These are phyloP conservation scores for Neurospora sp. DNA, from an alignment of 495 filamentous ascomycete species.

Conservation along the genomic window DNA sequence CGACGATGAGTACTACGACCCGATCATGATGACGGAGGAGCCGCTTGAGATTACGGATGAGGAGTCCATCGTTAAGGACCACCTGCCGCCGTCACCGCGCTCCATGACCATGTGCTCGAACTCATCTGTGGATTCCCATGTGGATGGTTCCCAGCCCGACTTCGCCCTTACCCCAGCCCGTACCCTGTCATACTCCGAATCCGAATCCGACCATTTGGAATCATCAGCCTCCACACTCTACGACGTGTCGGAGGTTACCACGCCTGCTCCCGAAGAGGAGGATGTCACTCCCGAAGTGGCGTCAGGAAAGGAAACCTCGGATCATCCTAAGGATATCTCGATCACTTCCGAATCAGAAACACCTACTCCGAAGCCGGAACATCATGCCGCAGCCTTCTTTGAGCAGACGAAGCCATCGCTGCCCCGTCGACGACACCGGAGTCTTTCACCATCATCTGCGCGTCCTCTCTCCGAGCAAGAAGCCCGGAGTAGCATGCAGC, in stretches of 20 bases:
- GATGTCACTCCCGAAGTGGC: constrained; percentile 1
- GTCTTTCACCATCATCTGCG: constrained; percentile 20
- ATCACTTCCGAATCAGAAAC: constrained; percentile 23
- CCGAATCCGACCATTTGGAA: constrained; percentile 27
- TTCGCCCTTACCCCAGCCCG: constrained; percentile 28
- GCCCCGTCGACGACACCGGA: constrained; percentile 18
- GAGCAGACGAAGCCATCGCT: constrained; percentile 17
- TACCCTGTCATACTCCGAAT: constrained; percentile 35
- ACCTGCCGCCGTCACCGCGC: constrained; percentile 35
- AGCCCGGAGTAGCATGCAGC: constrained; percentile 2
- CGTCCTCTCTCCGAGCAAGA: constrained; percentile 15
- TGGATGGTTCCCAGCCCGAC: constrained; percentile 11
- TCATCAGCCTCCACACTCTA: constrained; percentile 26
- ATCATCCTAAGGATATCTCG: constrained; percentile 4
- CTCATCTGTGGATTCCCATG: constrained; percentile 23
- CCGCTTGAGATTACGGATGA: constrained; percentile 21
- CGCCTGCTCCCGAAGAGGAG: constrained; percentile 13
- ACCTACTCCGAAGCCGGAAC: constrained; percentile 29
- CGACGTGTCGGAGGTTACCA: constrained; percentile 20
- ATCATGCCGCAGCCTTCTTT: constrained; percentile 18
- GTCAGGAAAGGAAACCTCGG: constrained; percentile 4
- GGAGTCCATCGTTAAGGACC: constrained; percentile 11
- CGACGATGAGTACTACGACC: constrained; percentile 23
- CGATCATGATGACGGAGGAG: constrained; percentile 33
- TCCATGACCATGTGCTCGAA: constrained; percentile 40